Conservation (phyloP, 192 early-diverging fungal species). For the Coemansia biformis region DNA sequence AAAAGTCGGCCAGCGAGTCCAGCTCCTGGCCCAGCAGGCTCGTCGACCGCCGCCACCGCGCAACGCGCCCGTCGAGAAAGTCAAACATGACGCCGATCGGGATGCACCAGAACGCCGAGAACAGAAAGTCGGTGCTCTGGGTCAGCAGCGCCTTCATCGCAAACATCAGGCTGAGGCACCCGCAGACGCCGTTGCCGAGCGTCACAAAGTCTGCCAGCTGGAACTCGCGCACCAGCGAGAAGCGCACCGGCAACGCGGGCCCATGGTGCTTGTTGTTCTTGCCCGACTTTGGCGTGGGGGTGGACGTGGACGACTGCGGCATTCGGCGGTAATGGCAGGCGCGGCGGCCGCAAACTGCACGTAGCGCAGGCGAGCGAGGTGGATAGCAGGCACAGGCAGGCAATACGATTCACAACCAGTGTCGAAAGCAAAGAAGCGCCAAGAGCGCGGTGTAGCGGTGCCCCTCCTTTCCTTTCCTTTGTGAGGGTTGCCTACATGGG, state of each 20-base stretch:
- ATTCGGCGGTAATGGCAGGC: no score
- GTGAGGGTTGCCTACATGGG: no score
- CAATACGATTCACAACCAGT: no score
- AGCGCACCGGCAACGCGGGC: slow-evolving; percentile 38
- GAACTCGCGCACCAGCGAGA: slow-evolving; percentile 60
- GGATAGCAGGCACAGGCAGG: no score
- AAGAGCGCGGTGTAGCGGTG: no score
- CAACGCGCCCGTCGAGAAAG: slow-evolving; percentile 74
- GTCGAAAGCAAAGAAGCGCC: no score
- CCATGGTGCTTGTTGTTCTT: no score
- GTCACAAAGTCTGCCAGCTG: slow-evolving; percentile 82
- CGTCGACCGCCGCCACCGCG: slow-evolving; percentile 69
- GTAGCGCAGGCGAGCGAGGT: no score
- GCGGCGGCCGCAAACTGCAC: no score
- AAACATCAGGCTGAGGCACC: slow-evolving; percentile 63
- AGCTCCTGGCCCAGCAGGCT: slow-evolving; percentile 83
- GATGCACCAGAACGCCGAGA: slow-evolving; percentile 61
- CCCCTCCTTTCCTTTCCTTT: no score
- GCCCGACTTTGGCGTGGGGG: slow-evolving; percentile 32
- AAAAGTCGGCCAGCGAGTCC: slow-evolving; percentile 82
- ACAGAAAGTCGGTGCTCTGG: slow-evolving; percentile 57
- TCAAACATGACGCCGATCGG: slow-evolving; percentile 66
- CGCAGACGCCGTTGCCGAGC: slow-evolving; percentile 78
- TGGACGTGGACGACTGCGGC: background rate
- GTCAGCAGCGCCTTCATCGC: slow-evolving; percentile 67